These are phyloP conservation scores for Conidiobolus coronatus DNA, from an alignment of 371 early-diverging fungal species.

Conservation along the genomic window DNA sequence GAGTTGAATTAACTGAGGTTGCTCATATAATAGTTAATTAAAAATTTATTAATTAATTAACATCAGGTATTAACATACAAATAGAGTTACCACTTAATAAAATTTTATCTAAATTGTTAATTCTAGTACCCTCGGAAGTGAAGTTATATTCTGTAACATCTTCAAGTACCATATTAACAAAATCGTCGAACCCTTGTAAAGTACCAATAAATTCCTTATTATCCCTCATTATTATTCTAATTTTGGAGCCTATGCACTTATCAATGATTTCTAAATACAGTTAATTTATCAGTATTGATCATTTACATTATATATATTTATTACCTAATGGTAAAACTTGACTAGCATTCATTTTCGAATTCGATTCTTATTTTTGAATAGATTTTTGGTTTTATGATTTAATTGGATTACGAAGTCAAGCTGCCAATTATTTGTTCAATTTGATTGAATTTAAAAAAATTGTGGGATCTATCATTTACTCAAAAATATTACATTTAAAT, in stretches of 20 bases:
- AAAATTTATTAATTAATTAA: no score
- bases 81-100: conserved; percentile 90
- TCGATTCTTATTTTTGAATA: no score
- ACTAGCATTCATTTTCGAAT: no score
- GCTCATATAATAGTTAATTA: no score
- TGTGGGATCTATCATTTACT: no score
- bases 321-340: neutral
- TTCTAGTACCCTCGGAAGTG: conserved; percentile 48
- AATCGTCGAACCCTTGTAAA: conserved; percentile 92
- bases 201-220: conserved; percentile 91
- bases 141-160: conserved; percentile 85
- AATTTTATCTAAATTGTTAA: conserved; percentile 61
- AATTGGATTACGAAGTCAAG: no score
- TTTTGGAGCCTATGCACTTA: conserved; percentile 87
- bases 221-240: conserved; percentile 91
- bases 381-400: no score
- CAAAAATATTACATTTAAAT: no score
- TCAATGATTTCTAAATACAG: conserved; percentile 75
- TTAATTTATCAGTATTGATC: neutral
- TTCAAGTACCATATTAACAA: conserved; percentile 93
- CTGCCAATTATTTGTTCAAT: no score
- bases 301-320: neutral
- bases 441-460: no score
- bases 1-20: no score
- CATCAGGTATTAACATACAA: conserved; percentile 81